Evolutionary conservation across 2,329 filamentous ascomycete genomes (phyloP).

Genomic region (Talaromyces sp.): DNA sequence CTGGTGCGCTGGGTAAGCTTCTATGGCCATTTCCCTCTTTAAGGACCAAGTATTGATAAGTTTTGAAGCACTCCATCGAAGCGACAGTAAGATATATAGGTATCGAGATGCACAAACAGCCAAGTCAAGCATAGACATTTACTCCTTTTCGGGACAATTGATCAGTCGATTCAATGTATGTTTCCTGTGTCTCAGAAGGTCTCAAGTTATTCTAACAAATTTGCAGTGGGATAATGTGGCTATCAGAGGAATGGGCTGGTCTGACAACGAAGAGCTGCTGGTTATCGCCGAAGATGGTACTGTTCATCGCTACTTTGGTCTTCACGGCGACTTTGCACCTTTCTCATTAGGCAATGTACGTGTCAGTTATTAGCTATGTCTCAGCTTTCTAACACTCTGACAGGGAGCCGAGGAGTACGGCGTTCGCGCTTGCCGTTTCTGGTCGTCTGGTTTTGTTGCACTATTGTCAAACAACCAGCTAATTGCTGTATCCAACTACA

Average conservation of each 20-base stretch:
- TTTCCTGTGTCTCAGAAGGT: background rate
- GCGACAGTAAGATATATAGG: constrained; percentile 78
- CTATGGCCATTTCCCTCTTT: background rate
- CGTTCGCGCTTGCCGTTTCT: constrained; percentile 87
- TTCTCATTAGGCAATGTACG: constrained; percentile 79
- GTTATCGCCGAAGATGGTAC: constrained; percentile 86
- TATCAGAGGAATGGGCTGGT: constrained; percentile 90
- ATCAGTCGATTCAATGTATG: constrained; percentile 70
- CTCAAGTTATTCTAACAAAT: background rate
- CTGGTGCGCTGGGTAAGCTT: constrained; percentile 79
- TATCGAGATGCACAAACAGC: constrained; percentile 68
- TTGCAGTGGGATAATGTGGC: constrained; percentile 78
- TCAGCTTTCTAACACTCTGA: constrained; percentile 20
- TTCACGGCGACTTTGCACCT: constrained; percentile 93
- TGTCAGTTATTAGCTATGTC: constrained; percentile 18
- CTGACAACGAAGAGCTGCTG: constrained; percentile 86
- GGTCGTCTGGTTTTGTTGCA: constrained; percentile 87
- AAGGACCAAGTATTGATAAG: background rate
- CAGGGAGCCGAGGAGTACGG: constrained; percentile 80
- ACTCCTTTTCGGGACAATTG: constrained; percentile 86
- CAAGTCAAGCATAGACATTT: constrained; percentile 88
- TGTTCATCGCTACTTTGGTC: constrained; percentile 82
- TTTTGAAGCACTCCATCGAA: constrained; percentile 72
- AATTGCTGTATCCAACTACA: constrained; percentile 81
- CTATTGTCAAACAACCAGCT: constrained; percentile 84